Base-by-base conservation (phyloP, 257 asterid species). In the Lantana camara region DNA sequence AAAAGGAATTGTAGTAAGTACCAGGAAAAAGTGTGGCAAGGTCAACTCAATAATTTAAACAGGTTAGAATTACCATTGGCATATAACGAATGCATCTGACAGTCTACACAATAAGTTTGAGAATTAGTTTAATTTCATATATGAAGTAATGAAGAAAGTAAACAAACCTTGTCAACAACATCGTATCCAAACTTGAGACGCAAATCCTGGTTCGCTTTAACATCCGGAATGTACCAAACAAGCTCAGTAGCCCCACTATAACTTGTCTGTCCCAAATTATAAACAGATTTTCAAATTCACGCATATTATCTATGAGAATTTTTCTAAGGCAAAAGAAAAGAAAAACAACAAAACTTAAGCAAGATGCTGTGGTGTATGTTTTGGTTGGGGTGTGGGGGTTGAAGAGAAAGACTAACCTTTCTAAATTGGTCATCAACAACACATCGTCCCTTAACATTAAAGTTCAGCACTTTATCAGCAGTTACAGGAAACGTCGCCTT, bases 121-220 rank as follows among this genome's bases (percentile, higher is more conserved):
- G 24, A 57, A 61, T 41, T 60, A 29, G 66, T 38, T 41, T 58
- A 34, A 57, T 41, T n/a, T 49, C 50, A 27, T 24, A n/a, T n/a
- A 44, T 30, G 58, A 64, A 29, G 64, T 29, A 16, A 58, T 38
- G 23, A 23, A 50, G 35, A 45, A 56, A 57, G 35, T 21, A 38
- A 44, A 29, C 47, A 55, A 63, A 93, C 99, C 99, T 86, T 83
- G 66, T 80, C 88, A 60, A 81, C 6, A 65, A 82, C 65, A 71
- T 93, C 83, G 13, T 86, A 93, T 66, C 99, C 99, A 72, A 84
- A 67, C 75, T 90, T 93, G 69, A 93, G 72, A 64, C 87, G 80
- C 73, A 90, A 67, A 71, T 90, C 97, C 73, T 88, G 99, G 71
- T 79, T 92, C 32, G 81, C 77, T 51, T 81, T 91, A 51, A 90